A percentile compares a stretch with the other conserved stretches of the same genome.
Conservation (phyloP, 1,139 yeast species). For the Pneumocystis oryctolagi region DNA sequence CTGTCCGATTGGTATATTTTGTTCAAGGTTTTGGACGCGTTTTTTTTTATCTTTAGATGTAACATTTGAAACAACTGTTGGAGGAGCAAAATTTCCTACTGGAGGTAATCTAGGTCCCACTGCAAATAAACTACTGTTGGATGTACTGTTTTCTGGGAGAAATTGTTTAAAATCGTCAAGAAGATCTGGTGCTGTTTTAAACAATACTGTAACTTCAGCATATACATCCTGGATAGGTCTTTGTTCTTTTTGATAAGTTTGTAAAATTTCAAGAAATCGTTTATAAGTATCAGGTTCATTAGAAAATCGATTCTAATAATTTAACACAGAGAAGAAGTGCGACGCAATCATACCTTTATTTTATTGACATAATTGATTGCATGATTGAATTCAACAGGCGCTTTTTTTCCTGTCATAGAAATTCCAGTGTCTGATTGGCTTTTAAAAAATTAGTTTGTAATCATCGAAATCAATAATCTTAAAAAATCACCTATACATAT, state of each 20-base stretch:
- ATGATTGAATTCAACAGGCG: constrained; percentile 91
- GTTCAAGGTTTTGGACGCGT: constrained; percentile 1
- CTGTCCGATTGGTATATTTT: constrained; percentile 1
- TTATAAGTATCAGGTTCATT: constrained; percentile 92
- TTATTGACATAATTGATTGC: constrained; percentile 93
- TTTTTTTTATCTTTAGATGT: constrained; percentile 12
- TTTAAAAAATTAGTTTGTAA: not conserved
- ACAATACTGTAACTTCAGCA: constrained; percentile 75
- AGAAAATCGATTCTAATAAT: constrained; percentile 55
- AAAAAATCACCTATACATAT: not conserved
- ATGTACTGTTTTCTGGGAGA: constrained; percentile 52
- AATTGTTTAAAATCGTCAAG: constrained; percentile 89
- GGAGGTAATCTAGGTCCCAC: constrained; percentile 47
- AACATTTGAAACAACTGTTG: constrained; percentile 21
- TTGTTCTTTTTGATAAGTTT: constrained; percentile 91
- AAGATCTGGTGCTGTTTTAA: constrained; percentile 86
- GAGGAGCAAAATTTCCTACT: constrained; percentile 88
- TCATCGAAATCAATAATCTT: not conserved
- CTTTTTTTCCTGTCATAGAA: constrained; percentile 6
- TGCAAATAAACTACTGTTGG: constrained; percentile 15
- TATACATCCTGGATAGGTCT: constrained; percentile 91
- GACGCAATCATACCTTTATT: constrained; percentile 36
- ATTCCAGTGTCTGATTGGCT: not conserved
- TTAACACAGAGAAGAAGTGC: not conserved
- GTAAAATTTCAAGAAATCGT: constrained; percentile 83